Evolutionary conservation across 108 stramenopile species (phyloP).

Genomic region (Nitzschia putrida): DNA sequence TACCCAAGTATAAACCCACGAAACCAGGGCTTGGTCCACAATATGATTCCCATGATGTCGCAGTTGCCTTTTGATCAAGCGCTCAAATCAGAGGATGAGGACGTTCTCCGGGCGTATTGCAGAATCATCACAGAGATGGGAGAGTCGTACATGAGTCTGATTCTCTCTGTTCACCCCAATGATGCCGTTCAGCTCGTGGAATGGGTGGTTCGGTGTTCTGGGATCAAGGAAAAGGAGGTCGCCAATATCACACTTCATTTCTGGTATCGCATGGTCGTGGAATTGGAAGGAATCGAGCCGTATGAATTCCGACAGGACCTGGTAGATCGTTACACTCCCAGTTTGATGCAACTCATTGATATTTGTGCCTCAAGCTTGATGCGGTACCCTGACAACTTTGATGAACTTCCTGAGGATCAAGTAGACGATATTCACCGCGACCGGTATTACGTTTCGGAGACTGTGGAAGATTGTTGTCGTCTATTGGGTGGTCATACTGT

Average conservation of each 20-base stretch:
- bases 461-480: slow-evolving; percentile 87
- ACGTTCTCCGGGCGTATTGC: slow-evolving; percentile 83
- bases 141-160: slow-evolving; percentile 90
- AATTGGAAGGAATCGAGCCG: slow-evolving; percentile 74
- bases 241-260: slow-evolving; percentile 88
- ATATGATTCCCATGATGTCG: slow-evolving; percentile 74
- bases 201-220: slow-evolving; percentile 74
- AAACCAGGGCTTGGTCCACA: slow-evolving; percentile 65
- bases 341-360: slow-evolving; percentile 62
- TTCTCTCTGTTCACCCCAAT: slow-evolving; percentile 44
- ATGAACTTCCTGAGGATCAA: slow-evolving; percentile 60
- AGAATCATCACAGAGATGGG: slow-evolving; percentile 93
- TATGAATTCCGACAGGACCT: slow-evolving; percentile 79
- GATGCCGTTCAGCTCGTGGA: slow-evolving; percentile 55
- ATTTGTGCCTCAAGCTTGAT: slow-evolving; percentile 57
- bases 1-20: slow-evolving; percentile 59
- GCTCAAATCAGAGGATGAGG: slow-evolving; percentile 71
- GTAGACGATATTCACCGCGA: slow-evolving; percentile 78
- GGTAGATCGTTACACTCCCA: slow-evolving; percentile 69
- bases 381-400: slow-evolving; percentile 64
- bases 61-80: slow-evolving; percentile 51
- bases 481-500: slow-evolving; percentile 74
- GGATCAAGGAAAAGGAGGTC: slow-evolving; percentile 73
- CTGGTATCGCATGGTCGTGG: slow-evolving; percentile 89
- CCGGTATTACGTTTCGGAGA: slow-evolving; percentile 79